Conservation (phyloP, 306 rosid species). For the Psophocarpus tetragonolobus region DNA sequence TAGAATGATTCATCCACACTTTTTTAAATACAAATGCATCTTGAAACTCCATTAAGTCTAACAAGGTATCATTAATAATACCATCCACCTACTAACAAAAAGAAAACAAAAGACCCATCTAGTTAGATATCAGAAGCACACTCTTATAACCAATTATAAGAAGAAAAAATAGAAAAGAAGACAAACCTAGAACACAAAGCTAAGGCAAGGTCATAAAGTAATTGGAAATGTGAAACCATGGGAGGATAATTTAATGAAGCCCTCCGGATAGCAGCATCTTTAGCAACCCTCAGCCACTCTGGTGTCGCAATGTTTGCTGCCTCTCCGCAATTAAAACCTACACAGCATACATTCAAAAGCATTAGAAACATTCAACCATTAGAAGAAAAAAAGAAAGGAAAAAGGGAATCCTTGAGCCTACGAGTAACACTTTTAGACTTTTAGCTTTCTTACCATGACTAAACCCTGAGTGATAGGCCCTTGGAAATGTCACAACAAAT, state of each 20-base stretch:
- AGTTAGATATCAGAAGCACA: constrained; percentile 20
- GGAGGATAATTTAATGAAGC: constrained; percentile 97
- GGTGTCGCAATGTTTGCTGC: constrained; percentile 99
- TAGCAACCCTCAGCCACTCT: constrained; percentile 96
- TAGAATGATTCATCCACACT: constrained; percentile 11
- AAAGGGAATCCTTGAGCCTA: background rate
- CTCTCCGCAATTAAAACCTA: constrained; percentile 97
- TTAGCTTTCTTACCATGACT: constrained; percentile 85
- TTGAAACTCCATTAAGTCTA: constrained; percentile 6
- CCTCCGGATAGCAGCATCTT: constrained; percentile 97
- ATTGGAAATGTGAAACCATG: constrained; percentile 97
- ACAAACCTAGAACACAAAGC: constrained; percentile 91
- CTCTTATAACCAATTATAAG: constrained; percentile 25
- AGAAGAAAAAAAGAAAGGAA: background rate
- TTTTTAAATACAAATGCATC: constrained; percentile 2
- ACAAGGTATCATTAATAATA: background rate
- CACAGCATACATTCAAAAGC: constrained; percentile 32
- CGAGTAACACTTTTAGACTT: constrained; percentile 15
- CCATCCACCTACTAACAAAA: constrained; percentile 8
- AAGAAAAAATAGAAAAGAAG: constrained; percentile 19
- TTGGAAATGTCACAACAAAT: constrained; percentile 98
- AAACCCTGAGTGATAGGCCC: constrained; percentile 99
- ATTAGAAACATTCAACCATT: constrained; percentile 38
- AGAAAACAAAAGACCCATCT: constrained; percentile 15
- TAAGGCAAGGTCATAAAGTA: constrained; percentile 97